phyloP scores from a whole-genome alignment of 208 protist species.

The Balamuthia mandrillaris region DNA sequence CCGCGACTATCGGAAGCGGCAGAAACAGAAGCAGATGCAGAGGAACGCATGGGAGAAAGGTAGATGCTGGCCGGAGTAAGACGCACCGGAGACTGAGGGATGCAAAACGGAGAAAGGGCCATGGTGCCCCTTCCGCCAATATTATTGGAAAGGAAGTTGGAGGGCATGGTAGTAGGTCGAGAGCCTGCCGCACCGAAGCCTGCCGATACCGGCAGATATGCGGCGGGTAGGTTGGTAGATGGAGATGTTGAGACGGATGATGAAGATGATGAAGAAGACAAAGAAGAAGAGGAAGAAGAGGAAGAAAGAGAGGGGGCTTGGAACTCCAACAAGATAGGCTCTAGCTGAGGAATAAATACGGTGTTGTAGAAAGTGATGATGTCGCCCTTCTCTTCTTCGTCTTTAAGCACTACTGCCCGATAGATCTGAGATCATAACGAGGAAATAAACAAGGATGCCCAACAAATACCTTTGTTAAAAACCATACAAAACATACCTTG shows the following conservation, averaged over 20 bases:
- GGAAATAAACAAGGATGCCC: no score
- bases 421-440: background rate
- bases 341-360: conserved; percentile 6
- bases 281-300: background rate
- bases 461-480: no score
- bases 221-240: background rate
- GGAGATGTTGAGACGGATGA: background rate
- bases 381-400: conserved; percentile 1
- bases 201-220: background rate
- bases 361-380: conserved; percentile 24
- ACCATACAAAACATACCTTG: no score
- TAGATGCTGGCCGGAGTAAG: background rate
- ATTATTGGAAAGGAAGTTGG: no score
- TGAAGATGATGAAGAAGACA: background rate
- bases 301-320: background rate
- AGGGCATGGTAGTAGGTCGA: no score
- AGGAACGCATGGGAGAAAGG: conserved; percentile 2
- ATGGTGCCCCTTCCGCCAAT: no score
- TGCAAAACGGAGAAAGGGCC: no score
- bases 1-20: no score
- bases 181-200: background rate
- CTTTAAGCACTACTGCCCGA: background rate
- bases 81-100: background rate
- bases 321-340: conserved; percentile 1
- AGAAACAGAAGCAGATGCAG: background rate